Percentiles rank a stretch among this genome's conserved stretches.
Evolutionary conservation across 73 alveolate species (phyloP).

Genomic region (Paramecium caudatum): DNA sequence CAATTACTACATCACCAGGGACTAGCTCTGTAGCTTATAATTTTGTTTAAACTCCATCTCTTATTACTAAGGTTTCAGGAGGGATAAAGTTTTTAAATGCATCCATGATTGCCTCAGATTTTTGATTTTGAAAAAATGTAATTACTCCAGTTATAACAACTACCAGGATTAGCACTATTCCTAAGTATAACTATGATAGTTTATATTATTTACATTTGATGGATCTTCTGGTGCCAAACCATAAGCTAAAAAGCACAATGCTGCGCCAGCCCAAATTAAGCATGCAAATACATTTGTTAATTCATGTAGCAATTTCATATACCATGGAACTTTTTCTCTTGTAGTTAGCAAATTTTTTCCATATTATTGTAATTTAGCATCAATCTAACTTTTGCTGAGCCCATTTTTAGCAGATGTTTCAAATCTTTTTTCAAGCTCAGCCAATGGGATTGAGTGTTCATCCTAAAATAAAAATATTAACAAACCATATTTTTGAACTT

Average conservation of each 20-base stretch:
- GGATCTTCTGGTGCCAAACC: slow-evolving; percentile 83
- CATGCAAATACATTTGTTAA: slow-evolving; percentile 87
- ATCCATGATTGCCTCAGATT: slow-evolving; percentile 94
- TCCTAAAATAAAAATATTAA: neutral
- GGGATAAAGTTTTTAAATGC: slow-evolving; percentile 87
- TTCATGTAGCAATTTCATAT: slow-evolving; percentile 80
- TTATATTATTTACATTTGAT: slow-evolving; percentile 87
- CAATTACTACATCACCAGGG: slow-evolving; percentile 85
- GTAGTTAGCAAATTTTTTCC: slow-evolving; percentile 87
- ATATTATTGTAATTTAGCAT: slow-evolving; percentile 56
- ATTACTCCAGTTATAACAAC: slow-evolving; percentile 86
- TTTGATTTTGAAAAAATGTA: slow-evolving; percentile 85
- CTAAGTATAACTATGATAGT: slow-evolving; percentile 84
- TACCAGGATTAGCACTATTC: slow-evolving; percentile 89
- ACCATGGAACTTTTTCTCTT: slow-evolving; percentile 84
- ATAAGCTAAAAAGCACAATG: slow-evolving; percentile 85
- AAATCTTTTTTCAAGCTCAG: slow-evolving; percentile 79
- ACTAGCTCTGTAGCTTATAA: slow-evolving; percentile 81
- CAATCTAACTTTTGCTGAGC: slow-evolving; percentile 80
- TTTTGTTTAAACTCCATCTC: slow-evolving; percentile 77
- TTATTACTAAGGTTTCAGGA: slow-evolving; percentile 78
- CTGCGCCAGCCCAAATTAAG: slow-evolving; percentile 86
- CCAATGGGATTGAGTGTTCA: slow-evolving; percentile 82
- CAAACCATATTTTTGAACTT: slow-evolving; percentile 42
- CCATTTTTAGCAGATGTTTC: slow-evolving; percentile 87